phyloP scores from a whole-genome alignment of 495 filamentous ascomycete species.

The Neurospora sp. region DNA sequence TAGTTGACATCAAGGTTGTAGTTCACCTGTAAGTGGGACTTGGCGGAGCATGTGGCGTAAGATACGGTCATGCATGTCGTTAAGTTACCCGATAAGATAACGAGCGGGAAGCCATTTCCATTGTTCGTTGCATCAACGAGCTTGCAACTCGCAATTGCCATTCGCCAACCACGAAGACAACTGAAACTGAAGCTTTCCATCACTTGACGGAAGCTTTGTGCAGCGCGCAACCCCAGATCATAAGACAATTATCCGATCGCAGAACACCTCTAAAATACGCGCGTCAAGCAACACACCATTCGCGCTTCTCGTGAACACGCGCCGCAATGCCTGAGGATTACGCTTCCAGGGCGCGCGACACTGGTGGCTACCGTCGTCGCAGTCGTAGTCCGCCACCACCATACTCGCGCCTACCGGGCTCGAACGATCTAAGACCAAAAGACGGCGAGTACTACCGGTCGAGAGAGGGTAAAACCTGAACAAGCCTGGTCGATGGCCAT shows the following conservation, averaged over 20 bases:
- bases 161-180: background rate
- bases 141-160: background rate
- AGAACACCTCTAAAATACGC: background rate
- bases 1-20: background rate
- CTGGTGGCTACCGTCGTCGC: conserved; percentile 9
- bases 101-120: background rate
- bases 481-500: conserved; percentile 6
- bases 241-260: background rate
- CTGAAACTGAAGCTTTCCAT: background rate
- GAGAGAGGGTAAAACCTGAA: conserved; percentile 38
- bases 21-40: background rate
- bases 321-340: conserved; percentile 17
- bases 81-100: background rate
- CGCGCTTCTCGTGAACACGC: background rate
- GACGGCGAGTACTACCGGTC: conserved; percentile 27
- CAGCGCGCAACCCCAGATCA: background rate
- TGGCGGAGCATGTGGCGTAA: background rate
- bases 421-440: conserved; percentile 11
- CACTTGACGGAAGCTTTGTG: background rate
- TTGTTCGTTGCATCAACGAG: background rate
- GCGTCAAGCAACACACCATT: background rate
- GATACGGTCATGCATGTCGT: background rate
- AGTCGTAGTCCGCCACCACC: conserved; percentile 12
- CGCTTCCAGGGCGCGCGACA: conserved; percentile 10
- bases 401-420: background rate